Conservation (phyloP, 2,329 filamentous ascomycete species). For the Endocalyx cinctus region DNA sequence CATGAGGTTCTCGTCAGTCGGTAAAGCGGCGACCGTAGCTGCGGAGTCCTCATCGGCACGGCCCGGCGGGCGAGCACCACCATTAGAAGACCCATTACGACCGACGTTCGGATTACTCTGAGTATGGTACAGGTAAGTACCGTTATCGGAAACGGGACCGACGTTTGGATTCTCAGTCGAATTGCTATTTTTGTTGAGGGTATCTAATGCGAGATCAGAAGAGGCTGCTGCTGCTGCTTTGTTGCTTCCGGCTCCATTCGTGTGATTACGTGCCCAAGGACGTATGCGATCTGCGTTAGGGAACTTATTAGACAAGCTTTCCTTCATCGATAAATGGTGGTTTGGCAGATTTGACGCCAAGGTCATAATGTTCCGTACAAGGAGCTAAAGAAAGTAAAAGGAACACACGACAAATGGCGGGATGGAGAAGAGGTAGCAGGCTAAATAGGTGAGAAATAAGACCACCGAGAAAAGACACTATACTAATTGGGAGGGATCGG, state of each 20-base stretch:
- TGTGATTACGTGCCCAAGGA: slow-evolving; percentile 50
- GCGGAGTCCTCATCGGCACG: too few relatives aligned
- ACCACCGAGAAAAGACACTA: background rate
- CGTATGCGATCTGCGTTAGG: slow-evolving; percentile 52
- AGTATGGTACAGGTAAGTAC: too few relatives aligned
- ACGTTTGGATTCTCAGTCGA: too few relatives aligned
- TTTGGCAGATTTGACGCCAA: slow-evolving; percentile 31
- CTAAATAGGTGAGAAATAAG: slow-evolving; percentile 7
- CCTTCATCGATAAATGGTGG: slow-evolving; percentile 52
- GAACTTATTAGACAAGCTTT: slow-evolving; percentile 46
- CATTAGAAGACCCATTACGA: too few relatives aligned
- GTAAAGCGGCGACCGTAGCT: too few relatives aligned
- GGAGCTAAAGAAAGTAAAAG: slow-evolving; percentile 14
- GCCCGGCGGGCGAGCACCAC: too few relatives aligned
- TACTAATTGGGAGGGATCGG: too few relatives aligned
- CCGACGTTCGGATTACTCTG: too few relatives aligned
- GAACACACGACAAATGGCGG: slow-evolving; percentile 4
- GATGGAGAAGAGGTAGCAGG: slow-evolving; percentile 1
- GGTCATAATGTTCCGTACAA: slow-evolving; percentile 20
- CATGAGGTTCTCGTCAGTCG: too few relatives aligned
- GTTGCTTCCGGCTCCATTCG: slow-evolving; percentile 40
- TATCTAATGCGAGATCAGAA: slow-evolving; percentile 14
- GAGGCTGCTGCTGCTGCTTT: slow-evolving; percentile 14
- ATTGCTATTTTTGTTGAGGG: too few relatives aligned
- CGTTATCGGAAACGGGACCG: too few relatives aligned